Base-by-base conservation (phyloP, 2,329 filamentous ascomycete species). In the Xylariaceae sp. region DNA sequence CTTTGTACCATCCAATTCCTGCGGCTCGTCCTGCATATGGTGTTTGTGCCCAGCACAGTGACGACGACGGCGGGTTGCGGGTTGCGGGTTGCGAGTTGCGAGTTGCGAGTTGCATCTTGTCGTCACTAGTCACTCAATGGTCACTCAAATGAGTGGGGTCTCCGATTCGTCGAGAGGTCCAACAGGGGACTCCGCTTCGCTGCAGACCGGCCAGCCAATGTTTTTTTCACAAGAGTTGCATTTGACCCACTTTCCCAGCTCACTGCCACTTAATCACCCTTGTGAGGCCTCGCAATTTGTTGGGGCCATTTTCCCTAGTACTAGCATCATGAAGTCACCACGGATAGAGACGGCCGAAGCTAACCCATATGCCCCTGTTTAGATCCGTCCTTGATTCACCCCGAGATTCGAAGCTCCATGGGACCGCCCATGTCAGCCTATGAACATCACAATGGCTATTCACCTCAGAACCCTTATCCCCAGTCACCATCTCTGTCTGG, bases 401-500 rank as follows among this genome's bases (percentile, higher is more conserved):
- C 78, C 43, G 79, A 81, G 58, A 77, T 81, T 62, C 71, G 70
- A 62, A 74, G 76, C 46, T 71, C 74, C 34, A 72, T 77, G 67
- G 72, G 73, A 50, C 67, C 68, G 26, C 67, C 67, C 51, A 78
- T 82, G 71, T 72, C 75, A 31, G 69, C 72, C 19, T 81, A 76
- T 62, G 78, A 82, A 31, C 68, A 69, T 34, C 69, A 72, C 58
- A 68, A 68, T 46, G 68, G 71, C 59, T 81, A 75, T 64, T 76
- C 77, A 50, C 74, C 75, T 45, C 71, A 71, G 51, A 72, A 74
- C 56, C 70, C 71, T 12, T 83, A 79, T 67, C 79, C 82, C 43
- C 74, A 80, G 43, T 89, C 86, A 1, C 86, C 87, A 3, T 81
- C 81, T n/a, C 76, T 81, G 50, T 82, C 83, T 9, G 78, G 81